A percentile compares a stretch with the other conserved stretches of the same genome.
These are phyloP conservation scores for Plantago ovata DNA, from an alignment of 257 asterid species.

Conservation along the genomic window DNA sequence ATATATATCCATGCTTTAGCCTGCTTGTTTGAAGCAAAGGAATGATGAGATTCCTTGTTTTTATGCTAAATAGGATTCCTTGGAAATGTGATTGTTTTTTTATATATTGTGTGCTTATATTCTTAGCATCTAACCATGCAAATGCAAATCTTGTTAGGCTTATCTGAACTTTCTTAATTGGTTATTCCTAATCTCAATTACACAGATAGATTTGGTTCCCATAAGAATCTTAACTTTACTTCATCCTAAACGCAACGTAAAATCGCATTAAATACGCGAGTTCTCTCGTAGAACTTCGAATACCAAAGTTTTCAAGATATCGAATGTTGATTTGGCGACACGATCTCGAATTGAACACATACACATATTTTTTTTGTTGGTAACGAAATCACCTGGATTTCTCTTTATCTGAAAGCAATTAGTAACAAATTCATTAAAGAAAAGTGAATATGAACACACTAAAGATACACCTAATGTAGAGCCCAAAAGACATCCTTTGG, in stretches of 20 bases:
- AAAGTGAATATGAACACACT: conserved; percentile 18
- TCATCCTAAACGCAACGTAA: not conserved
- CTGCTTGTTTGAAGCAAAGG: conserved; percentile 37
- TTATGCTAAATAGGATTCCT: not conserved
- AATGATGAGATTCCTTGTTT: conserved; percentile 43
- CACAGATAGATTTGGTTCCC: not conserved
- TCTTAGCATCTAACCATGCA: conserved; percentile 28
- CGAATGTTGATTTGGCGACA: not conserved
- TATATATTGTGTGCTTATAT: conserved; percentile 15
- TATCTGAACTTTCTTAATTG: conserved; percentile 4
- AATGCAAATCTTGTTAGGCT: conserved; percentile 21
- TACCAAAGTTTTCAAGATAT: not conserved
- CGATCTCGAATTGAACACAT: too few species aligned
- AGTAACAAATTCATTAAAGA: not conserved
- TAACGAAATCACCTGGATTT: conserved; percentile 5
- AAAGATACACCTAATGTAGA: conserved; percentile 15
- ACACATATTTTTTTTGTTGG: conserved; percentile 17
- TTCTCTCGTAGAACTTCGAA: not conserved
- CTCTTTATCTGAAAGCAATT: not conserved
- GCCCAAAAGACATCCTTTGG: conserved; percentile 15
- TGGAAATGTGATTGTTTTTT: conserved; percentile 19
- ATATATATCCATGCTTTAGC: conserved; percentile 11
- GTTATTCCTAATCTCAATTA: conserved; percentile 3
- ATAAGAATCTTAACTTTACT: not conserved
- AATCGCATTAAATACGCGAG: not conserved